Conservation (phyloP, 768 basidiomycete genomes). For the Hygrophorus pudorinus region DNA sequence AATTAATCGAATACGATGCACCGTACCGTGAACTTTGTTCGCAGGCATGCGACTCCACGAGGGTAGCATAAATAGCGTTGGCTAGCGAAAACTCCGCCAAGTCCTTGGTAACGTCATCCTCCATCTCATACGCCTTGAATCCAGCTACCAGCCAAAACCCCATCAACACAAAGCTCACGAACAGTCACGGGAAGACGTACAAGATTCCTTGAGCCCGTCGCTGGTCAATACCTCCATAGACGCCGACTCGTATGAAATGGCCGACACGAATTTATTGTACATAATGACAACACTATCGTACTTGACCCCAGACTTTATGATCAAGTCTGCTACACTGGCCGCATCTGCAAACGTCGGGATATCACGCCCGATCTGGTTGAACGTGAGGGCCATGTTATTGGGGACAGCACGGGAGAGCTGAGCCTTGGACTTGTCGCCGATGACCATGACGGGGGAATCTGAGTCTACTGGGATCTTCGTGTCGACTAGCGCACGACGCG, state of each 20-base stretch:
- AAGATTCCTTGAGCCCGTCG: conserved; percentile 69
- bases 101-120: conserved; percentile 91
- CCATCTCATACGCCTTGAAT: conserved; percentile 95
- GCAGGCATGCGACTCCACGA: conserved; percentile 92
- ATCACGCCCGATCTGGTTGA: conserved; percentile 97
- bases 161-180: neutral
- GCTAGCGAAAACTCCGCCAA: conserved; percentile 92
- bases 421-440: conserved; percentile 96
- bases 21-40: conserved; percentile 83
- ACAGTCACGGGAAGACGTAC: conserved; percentile 32
- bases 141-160: conserved; percentile 39
- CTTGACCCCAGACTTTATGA: conserved; percentile 74
- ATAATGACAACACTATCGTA: conserved; percentile 80
- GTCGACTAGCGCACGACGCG: conserved; percentile 60
- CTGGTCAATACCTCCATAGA: conserved; percentile 73
- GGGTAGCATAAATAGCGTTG: conserved; percentile 90
- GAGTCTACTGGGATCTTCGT: conserved; percentile 36
- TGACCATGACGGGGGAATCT: conserved; percentile 68
- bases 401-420: conserved; percentile 67
- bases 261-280: conserved; percentile 82
- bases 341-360: conserved; percentile 97
- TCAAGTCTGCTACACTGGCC: conserved; percentile 85
- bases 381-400: conserved; percentile 67
- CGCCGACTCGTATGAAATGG: conserved; percentile 81
- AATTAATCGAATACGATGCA: neutral